Base-by-base conservation (phyloP, 2,329 filamentous ascomycete species). In the Colletotrichum musae region DNA sequence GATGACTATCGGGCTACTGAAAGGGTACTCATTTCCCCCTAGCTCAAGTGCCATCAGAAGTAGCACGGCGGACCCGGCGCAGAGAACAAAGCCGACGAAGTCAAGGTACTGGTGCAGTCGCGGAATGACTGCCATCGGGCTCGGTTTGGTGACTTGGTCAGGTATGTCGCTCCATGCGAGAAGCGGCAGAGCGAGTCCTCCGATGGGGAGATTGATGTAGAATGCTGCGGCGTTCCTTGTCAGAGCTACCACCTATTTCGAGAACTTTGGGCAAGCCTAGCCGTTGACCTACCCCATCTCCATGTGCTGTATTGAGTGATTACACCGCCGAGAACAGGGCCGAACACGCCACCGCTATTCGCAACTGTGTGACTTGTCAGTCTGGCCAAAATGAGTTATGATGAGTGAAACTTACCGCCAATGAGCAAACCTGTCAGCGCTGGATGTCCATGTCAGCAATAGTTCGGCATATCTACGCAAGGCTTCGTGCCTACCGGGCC, bases 321-420 rank as follows among this genome's bases (percentile, higher is more conserved):
- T 15, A 76, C 73, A 68, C 84, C 81, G 28, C 84, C 84, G 16
- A 86, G 73, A 12, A 88, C 72, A 39, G 80, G 80, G 0, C 79
- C 80, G 39, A 80, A 73, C 47, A 81, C 77, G 43, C 84, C 73
- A 1, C 84, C 85, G 13, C 87, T 73, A 57, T 85, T 82, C 16
- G 77, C 75, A 53, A 80, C 76, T 76, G 24, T 4, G 13, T 5
- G 13, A 12, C 6, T 6, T 12, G 39, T 68, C 13, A 59, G 63
- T 21, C 52, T 50, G 1, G 4, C 18, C 12, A 32, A 24, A 21
- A 5, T 7, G 10, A 28, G 24, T 24, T 18, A 4, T 36, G 21
- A 13, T 16, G 1, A 16, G 2, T 5, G 26, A 2, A 36, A 62
- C 50, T 21, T 47, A 47, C 59, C 50, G 16, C 59, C 59, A 12